These are phyloP conservation scores for Lophiotrema nucula DNA, from an alignment of 495 filamentous ascomycete species.

Conservation along the genomic window DNA sequence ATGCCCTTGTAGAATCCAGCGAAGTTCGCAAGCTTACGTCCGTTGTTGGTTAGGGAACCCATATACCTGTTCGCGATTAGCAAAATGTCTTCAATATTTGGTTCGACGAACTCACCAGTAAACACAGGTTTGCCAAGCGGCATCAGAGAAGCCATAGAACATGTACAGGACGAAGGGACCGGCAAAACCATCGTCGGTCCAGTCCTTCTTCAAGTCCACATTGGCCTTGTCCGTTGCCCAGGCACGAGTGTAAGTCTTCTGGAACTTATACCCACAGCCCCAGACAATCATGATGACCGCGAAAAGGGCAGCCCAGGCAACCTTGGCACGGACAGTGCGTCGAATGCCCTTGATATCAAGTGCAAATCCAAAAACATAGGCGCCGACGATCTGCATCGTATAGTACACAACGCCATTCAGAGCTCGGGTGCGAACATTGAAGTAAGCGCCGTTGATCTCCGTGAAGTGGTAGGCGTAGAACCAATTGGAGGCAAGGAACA, in stretches of 20 bases:
- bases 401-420: slow-evolving; percentile 88
- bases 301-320: slow-evolving; percentile 63
- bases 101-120: slow-evolving; percentile 66
- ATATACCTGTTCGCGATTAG: slow-evolving; percentile 89
- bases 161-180: slow-evolving; percentile 91
- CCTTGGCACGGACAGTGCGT: slow-evolving; percentile 73
- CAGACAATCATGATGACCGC: slow-evolving; percentile 78
- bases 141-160: slow-evolving; percentile 90
- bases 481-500: slow-evolving; percentile 48
- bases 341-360: slow-evolving; percentile 65
- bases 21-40: slow-evolving; percentile 87
- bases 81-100: slow-evolving; percentile 1
- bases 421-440: slow-evolving; percentile 77
- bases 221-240: slow-evolving; percentile 39
- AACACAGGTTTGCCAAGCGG: slow-evolving; percentile 78
- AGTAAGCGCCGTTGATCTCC: slow-evolving; percentile 65
- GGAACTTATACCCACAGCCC: slow-evolving; percentile 84
- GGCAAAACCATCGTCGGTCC: slow-evolving; percentile 63
- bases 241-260: slow-evolving; percentile 60
- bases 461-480: slow-evolving; percentile 55
- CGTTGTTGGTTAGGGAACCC: slow-evolving; percentile 87
- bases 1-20: slow-evolving; percentile 97
- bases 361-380: slow-evolving; percentile 71
- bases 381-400: slow-evolving; percentile 82
- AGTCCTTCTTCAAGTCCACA: slow-evolving; percentile 58